Evolutionary conservation across 805 yeast species (phyloP), one percentile per base, ranked within the genome.

Genomic region (Yamadazyma paraphyllophila): DNA sequence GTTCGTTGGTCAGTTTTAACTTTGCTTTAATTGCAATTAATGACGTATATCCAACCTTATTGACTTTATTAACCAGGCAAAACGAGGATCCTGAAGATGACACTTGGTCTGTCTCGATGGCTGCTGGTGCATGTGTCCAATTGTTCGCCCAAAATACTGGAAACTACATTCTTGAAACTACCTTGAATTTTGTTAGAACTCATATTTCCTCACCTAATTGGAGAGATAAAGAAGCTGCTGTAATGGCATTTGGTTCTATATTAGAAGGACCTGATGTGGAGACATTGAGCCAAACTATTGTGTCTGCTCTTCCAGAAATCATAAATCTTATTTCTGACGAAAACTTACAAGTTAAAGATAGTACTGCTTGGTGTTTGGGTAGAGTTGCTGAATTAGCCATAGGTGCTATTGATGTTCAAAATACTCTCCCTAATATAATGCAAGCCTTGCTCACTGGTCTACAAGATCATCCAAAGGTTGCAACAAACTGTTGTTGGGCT

Each of bases 401-500:
- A 50, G 87, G 80, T 43, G 88, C 95, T 4, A 82, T 92, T 51
- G 86, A 85, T 55, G 62, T 79, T 24, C 74, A 79, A 36, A 64
- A 68, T 4, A 84, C 83, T 61, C 74, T 94, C 51, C 89, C 92
- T 24, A 73, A 71, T 37, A 81, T 94, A 44, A 69, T 94, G 45
- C 74, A 77, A 43, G 94, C 96, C 0, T 77, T 94, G 52, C 65
- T 83, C 39, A 62, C 73, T 32, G 99, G 99, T n/a, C 74, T 94
- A 53, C 80, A 78, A 54, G 98, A 91, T 64, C 95, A 89, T 63
- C 89, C 97, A 30, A 88, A 87, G 66, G 96, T 94, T 29, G 80
- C 91, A 2, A 89, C 97, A n/a, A 94, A 94, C 72, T 89, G 97
- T 68, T 89, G 98, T 66, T 94, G 99, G 99, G 83, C 97, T 5